Evolutionary conservation across 1,284 basidiomycete genomes (phyloP), one percentile per base, ranked within the genome.

Genomic region (Tausonia pullulans): DNA sequence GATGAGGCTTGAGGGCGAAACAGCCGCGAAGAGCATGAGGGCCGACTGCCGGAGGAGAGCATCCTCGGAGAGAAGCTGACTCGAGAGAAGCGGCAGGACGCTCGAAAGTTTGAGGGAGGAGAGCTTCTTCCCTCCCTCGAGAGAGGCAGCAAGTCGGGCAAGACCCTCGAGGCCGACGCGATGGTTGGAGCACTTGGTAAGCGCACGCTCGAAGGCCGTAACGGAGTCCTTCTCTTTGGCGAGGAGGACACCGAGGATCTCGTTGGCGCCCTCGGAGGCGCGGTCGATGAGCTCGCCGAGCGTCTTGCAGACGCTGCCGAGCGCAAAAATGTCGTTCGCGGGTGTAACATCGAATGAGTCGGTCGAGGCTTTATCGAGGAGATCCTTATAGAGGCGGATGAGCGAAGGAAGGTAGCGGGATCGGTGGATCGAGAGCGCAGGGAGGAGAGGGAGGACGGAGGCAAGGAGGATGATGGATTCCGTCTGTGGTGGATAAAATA

Each of bases 1-100:
- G 0, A 86, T 79, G 45, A 85, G 83, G 43, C 53, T 60, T 48
- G 55, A 49, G 9, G 68, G 68, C 41, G 71, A 65, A 41, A 71
- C 57, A 3, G 71, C 65, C 0, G 71, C 63, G 0, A 80, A 71
- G 43, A 79, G 73, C 44, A 71, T 68, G 44, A 80, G 71, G 0
- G 78, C 70, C 7, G 76, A 71, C 2, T 69, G 68, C 1, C 79
- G 76, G 3, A 79, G 70, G 0, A 66, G 45, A 0, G 77, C 72
- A 41, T 81, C 78, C 27, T 83, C 79, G 0, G 78, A 79, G 6
- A 78, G 68, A 4, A 80, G 69, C 51, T 78, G 75, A 7, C 68
- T 65, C 5, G 69, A 61, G 48, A 78, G 67, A 39, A 69, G 49
- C 46, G 69, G 49, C n/a, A 44, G 56, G 13, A 45, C 14, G 5